Base-by-base conservation (phyloP, 2,329 filamentous ascomycete genomes). In the Plenodomus lindquistii region DNA sequence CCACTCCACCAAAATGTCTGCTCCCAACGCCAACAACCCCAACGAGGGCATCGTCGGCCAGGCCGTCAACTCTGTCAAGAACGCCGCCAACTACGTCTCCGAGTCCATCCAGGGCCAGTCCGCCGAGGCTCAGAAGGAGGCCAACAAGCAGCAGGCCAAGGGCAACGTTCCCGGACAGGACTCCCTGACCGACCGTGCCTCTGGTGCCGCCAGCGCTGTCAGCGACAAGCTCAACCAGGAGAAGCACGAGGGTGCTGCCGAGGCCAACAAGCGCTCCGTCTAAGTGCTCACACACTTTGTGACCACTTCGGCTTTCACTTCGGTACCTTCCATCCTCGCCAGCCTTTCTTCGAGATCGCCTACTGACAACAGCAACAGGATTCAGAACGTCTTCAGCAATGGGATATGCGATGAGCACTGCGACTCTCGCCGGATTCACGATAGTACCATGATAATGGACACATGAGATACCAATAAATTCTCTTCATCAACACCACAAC, bases 71-170 rank as follows among this genome's bases (percentile, higher is more conserved):
- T 67, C 66, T 40, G 57, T 70, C 56, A 65, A 72, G 78, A 82
- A 86, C 75, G 81, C 80, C 67, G 83, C 76, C 76, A 86, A 86
- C 81, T 87, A 87, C 81, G 83, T 87, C 75, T 74, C 82, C 60
- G 85, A 87, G 79, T 75, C 77, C 65, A 73, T 84, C 69, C 79
- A 86, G 77, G 76, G 85, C 70, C 76, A 77, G 52, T 68, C 77
- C 55, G 75, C 76, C 53, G 78, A 80, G 59, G 75, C 81, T 53
- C 82, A 79, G 75, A 87, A 88, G 82, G 84, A 87, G 76, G 77
- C 77, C 77, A 87, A 88, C 82, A 87, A 88, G 82, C 61, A 66
- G 58, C 71, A 74, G 57, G 73, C 71, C 65, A 75, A 75, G 58
- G 85, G 85, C 72, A 87, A 87, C 80, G 82, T 84, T 69, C 59